Evolutionary conservation across 805 yeast genomes (phyloP), one percentile per base, ranked within the genome.

Genomic region (Teunomyces pallodes): DNA sequence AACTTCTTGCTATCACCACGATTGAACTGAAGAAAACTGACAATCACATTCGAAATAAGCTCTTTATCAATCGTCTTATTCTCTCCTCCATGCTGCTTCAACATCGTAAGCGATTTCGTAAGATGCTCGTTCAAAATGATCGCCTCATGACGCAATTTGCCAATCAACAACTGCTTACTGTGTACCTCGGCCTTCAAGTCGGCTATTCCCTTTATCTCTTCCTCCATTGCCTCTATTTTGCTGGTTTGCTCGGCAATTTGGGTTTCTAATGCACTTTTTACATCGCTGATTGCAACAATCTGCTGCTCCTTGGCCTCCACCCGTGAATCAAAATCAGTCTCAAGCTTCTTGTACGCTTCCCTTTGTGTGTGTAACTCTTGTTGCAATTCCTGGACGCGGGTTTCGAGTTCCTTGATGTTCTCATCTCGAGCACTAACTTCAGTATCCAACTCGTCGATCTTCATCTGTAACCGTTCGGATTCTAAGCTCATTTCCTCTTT

Each of bases 1-100:
- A 87, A 94, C 66, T 94, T 90, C 68, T 91, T 92, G 7, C 96
- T 80, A 64, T 94, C 99, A 1, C 94, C 96, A 51, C 99, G 75
- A 5, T 96, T 97, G 28, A 92, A 74, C 30, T 86, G 85, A 13
- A 94, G 77, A 67, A 91, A 94, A 47, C 94, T 88, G 13, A 94
- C 78, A 44, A 94, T 71, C 51, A 94, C 74, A 64, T 94, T 94
- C 2, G 97, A 86, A 4, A 94, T 82, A 51, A 94, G 79, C 64
- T 91, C 96, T 61, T 86, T 85, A 64, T 92, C 98, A 1, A 92
- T 90, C 7, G 85, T 78, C 43, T 84, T 87, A 6, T 90, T 81
- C 29, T 59, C 60, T 33, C 83, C 82, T 36, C 87, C 81, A 45
- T 85, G 87, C 60, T 84, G 84, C 58, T 90, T 89, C 50, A 94